Conservation (phyloP, 148 eudicot genomes). For the Talinum fruticosum region DNA sequence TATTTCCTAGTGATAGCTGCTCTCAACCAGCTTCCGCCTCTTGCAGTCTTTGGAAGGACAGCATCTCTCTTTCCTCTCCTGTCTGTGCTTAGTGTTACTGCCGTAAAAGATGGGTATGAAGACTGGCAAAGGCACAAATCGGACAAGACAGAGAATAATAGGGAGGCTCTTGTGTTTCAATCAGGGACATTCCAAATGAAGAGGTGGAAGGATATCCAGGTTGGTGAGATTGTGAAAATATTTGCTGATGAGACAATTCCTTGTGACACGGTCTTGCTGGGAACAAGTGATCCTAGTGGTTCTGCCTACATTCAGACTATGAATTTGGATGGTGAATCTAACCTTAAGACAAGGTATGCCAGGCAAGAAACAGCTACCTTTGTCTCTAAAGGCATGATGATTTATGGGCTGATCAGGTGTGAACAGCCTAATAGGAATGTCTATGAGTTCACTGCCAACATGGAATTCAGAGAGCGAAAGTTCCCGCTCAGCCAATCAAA, state of each 20-base stretch:
- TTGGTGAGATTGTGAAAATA: constrained; percentile 90
- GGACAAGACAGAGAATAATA: constrained; percentile 79
- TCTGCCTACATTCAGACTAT: constrained; percentile 91
- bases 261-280: constrained; percentile 80
- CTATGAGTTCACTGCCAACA: constrained; percentile 89
- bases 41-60: constrained; percentile 93
- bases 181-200: constrained; percentile 48
- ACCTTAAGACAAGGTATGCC: constrained; percentile 93
- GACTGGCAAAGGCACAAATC: constrained; percentile 96
- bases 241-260: constrained; percentile 76
- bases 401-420: constrained; percentile 74
- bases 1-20: constrained; percentile 87
- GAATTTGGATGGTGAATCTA: constrained; percentile 97
- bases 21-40: constrained; percentile 95
- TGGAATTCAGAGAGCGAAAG: constrained; percentile 66
- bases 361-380: constrained; percentile 77
- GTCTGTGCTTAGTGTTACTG: constrained; percentile 86
- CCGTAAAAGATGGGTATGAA: constrained; percentile 94
- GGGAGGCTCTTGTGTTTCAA: constrained; percentile 69
- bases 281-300: constrained; percentile 86
- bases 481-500: constrained; percentile 88
- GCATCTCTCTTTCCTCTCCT: constrained; percentile 90
- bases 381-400: constrained; percentile 49
- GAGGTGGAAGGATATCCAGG: constrained; percentile 72
- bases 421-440: constrained; percentile 96